Percentiles rank a stretch among this genome's conserved stretches.
Conservation (phyloP, 139 green algal genomes). For the Volvox africanus region DNA sequence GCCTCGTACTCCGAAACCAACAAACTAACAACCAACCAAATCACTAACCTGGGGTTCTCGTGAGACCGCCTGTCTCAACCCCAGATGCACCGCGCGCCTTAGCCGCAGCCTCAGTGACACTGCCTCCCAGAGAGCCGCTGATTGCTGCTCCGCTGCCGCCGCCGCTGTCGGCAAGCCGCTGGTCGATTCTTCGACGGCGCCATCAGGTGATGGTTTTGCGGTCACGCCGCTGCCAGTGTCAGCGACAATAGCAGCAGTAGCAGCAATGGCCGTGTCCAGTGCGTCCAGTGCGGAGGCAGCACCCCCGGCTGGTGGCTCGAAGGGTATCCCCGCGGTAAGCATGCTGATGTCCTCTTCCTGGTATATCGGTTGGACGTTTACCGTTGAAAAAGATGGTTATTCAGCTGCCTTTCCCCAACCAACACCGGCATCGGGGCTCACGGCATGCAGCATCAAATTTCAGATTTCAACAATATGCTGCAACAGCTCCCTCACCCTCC, state of each 20-base stretch:
- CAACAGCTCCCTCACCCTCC: too few species aligned
- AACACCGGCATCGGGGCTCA: too few species aligned
- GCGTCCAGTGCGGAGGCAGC: not conserved
- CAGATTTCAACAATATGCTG: too few species aligned
- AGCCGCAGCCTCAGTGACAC: not conserved
- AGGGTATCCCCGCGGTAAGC: slow-evolving; percentile 66
- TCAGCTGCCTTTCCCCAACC: too few species aligned
- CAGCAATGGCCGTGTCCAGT: slow-evolving; percentile 22
- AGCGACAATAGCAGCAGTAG: not conserved
- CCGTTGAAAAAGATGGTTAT: too few species aligned
- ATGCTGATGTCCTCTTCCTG: slow-evolving; percentile 75
- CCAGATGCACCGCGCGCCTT: not conserved
- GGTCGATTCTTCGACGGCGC: not conserved
- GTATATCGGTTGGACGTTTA: too few species aligned
- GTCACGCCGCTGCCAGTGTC: not conserved
- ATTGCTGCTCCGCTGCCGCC: not conserved
- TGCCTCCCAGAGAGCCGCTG: not conserved
- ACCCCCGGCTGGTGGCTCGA: slow-evolving; percentile 42
- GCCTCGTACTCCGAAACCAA: not conserved
- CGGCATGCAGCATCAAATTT: too few species aligned
- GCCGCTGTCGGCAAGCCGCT: not conserved
- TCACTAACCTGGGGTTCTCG: not conserved
- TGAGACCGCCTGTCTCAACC: not conserved
- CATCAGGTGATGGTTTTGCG: not conserved
- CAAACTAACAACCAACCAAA: not conserved